Conservation (phyloP, 148 eudicot species). For the Fagopyrum tataricum region DNA sequence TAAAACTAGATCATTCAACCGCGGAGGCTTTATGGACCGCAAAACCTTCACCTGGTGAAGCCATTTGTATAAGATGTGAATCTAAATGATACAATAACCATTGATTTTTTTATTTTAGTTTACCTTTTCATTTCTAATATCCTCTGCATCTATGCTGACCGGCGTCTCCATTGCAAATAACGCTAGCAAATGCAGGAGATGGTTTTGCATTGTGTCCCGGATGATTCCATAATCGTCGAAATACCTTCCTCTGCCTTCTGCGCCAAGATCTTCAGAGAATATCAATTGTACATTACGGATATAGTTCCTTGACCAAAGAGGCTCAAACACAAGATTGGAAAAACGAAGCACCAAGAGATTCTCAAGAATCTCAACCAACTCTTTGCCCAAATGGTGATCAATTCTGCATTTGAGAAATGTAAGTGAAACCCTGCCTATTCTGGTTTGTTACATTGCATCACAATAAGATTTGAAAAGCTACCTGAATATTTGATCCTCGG, state of each 20-base stretch:
- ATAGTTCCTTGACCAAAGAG: slow-evolving; percentile 31
- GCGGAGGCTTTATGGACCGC: slow-evolving; percentile 29
- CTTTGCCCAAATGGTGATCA: slow-evolving; percentile 37
- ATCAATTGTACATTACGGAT: slow-evolving; percentile 32
- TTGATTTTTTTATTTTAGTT: neutral
- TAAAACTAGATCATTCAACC: slow-evolving; percentile 21
- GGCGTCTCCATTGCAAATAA: slow-evolving; percentile 42
- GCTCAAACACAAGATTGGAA: slow-evolving; percentile 34
- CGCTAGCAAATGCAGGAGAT: slow-evolving; percentile 29
- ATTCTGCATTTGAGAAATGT: slow-evolving; percentile 22
- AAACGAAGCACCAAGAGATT: slow-evolving; percentile 39
- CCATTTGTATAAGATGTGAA: neutral
- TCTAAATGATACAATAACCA: neutral
- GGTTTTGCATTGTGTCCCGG: slow-evolving; percentile 30
- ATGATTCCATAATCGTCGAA: slow-evolving; percentile 33
- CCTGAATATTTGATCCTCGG: slow-evolving; percentile 21
- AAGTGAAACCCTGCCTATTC: neutral
- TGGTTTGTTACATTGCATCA: neutral
- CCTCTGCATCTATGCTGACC: slow-evolving; percentile 33
- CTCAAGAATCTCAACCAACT: slow-evolving; percentile 34
- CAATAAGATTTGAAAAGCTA: neutral
- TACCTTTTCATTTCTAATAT: slow-evolving; percentile 42
- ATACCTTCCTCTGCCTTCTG: slow-evolving; percentile 17
- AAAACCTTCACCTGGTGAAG: slow-evolving; percentile 32
- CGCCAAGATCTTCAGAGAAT: slow-evolving; percentile 18